phyloP scores from a whole-genome alignment of 768 basidiomycete species.

The Mycena rebaudengoi region DNA sequence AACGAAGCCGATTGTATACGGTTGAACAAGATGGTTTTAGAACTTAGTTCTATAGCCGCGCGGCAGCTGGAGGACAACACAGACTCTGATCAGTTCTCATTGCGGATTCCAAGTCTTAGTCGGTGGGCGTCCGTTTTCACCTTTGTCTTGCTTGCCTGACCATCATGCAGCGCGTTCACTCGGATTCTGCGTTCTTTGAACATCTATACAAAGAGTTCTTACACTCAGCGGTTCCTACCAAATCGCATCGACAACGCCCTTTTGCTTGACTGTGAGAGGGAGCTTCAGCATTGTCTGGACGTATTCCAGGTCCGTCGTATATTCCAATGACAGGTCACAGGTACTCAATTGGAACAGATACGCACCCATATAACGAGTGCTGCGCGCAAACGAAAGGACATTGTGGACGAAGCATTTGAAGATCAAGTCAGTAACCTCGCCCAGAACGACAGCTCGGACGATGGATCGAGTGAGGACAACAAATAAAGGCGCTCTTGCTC shows the following conservation, averaged over 20 bases:
- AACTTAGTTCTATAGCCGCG: slow-evolving; percentile 14
- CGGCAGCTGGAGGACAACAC: slow-evolving; percentile 1
- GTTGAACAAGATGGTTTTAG: slow-evolving; percentile 20
- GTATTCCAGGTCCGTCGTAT: slow-evolving; percentile 17
- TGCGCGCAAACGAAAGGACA: slow-evolving; percentile 16
- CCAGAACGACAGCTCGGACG: too few species aligned
- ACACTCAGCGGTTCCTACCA: slow-evolving; percentile 15
- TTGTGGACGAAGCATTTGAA: slow-evolving; percentile 15
- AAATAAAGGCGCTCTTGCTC: too few species aligned
- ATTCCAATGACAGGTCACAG: background rate
- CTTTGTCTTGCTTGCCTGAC: background rate
- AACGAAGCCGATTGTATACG: slow-evolving; percentile 21
- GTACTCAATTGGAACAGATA: too few species aligned
- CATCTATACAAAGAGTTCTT: slow-evolving; percentile 10
- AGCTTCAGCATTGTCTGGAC: slow-evolving; percentile 28
- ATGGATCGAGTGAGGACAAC: too few species aligned
- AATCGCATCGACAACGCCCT: slow-evolving; percentile 6
- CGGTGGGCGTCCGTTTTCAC: background rate
- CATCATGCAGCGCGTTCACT: background rate
- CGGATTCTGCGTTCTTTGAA: slow-evolving; percentile 20
- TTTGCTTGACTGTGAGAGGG: slow-evolving; percentile 24
- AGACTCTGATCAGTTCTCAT: slow-evolving; percentile 1
- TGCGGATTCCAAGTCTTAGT: slow-evolving; percentile 9
- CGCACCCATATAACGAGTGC: slow-evolving; percentile 18
- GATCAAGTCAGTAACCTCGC: background rate